These are phyloP conservation scores for Cryptococcus sp. DNA, from an alignment of 1,284 basidiomycete species.

Conservation along the genomic window DNA sequence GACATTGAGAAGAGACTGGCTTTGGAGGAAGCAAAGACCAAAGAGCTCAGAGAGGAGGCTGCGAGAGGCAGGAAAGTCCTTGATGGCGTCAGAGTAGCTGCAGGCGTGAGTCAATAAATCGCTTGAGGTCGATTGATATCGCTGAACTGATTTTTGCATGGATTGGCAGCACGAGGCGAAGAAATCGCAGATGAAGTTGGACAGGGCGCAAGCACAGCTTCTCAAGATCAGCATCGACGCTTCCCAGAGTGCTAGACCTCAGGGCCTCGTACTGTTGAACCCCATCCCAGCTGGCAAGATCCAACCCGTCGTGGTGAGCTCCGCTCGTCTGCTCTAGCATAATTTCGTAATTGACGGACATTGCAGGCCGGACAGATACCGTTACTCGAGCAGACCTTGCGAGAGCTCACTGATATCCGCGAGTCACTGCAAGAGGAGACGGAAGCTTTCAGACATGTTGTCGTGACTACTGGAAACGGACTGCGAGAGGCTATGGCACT, in stretches of 20 bases:
- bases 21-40: conserved; percentile 66
- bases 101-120: conserved; percentile 37
- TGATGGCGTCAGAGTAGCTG: conserved; percentile 49
- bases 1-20: conserved; percentile 32
- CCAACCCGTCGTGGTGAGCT: conserved; percentile 35
- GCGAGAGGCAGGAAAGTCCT: conserved; percentile 46
- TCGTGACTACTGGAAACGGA: conserved; percentile 70
- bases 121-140: background rate
- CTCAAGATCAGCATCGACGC: conserved; percentile 65
- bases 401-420: conserved; percentile 71
- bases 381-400: conserved; percentile 69
- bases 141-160: background rate
- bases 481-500: conserved; percentile 59
- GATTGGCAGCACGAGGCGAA: conserved; percentile 65
- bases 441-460: conserved; percentile 65
- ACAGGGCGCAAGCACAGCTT: conserved; percentile 75
- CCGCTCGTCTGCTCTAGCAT: background rate
- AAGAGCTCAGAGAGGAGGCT: conserved; percentile 51
- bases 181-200: conserved; percentile 72
- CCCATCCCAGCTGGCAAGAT: conserved; percentile 38
- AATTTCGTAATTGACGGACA: background rate
- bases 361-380: conserved; percentile 51
- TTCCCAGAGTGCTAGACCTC: conserved; percentile 20
- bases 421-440: conserved; percentile 71
- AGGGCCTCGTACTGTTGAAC: conserved; percentile 47